A percentile compares a stretch with the other conserved stretches of the same genome.
Evolutionary conservation across 257 asterid species (phyloP).

Genomic region (Solanum lycopersicoides): DNA sequence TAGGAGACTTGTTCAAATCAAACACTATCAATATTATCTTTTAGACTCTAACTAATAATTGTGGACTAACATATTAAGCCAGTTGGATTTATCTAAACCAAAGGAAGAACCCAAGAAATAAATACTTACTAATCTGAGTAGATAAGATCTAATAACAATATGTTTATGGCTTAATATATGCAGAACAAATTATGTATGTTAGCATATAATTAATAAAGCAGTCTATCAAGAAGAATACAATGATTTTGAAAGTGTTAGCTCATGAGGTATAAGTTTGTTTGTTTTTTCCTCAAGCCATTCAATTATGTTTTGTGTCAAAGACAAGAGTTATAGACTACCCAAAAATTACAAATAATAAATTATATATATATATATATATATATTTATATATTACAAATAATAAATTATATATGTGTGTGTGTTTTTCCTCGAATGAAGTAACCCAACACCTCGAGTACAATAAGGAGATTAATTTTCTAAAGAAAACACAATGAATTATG

Average conservation of each 20-base stretch:
- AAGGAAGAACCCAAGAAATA: neutral
- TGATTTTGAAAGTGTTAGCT: neutral
- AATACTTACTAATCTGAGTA: neutral
- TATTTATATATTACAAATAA: no score
- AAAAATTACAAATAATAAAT: no score
- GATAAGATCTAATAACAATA: neutral
- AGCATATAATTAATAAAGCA: neutral
- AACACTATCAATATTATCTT: neutral
- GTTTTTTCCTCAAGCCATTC: neutral
- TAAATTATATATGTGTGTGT: no score
- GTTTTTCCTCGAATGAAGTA: no score
- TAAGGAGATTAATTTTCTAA: neutral
- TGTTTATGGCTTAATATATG: neutral
- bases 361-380: no score
- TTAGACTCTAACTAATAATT: neutral
- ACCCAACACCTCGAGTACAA: neutral
- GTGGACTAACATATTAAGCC: neutral
- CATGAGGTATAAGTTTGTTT: neutral
- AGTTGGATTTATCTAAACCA: neutral
- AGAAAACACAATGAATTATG: no score
- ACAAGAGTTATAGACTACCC: neutral
- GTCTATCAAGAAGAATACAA: no score
- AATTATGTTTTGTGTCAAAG: no score
- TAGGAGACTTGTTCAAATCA: neutral
- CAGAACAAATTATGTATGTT: neutral